Conservation (phyloP, 495 filamentous ascomycete genomes). For the Xylaria cubensis region DNA sequence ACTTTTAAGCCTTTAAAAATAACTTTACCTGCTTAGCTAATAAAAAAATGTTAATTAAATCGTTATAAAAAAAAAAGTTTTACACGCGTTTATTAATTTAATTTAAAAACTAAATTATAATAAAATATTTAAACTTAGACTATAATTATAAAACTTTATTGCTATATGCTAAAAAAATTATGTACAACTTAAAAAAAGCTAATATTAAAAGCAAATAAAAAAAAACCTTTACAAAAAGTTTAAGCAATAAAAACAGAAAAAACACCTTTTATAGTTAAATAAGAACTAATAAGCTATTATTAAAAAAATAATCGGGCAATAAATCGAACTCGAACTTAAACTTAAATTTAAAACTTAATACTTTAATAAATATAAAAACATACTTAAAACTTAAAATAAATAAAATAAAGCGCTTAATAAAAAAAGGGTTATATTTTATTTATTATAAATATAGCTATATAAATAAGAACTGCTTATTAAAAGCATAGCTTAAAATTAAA, state of each 20-base stretch:
- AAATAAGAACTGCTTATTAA: too few species aligned
- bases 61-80: not conserved
- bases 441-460: too few species aligned
- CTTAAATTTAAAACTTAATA: too few species aligned
- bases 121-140: not conserved
- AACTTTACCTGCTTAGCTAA: not conserved
- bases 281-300: not conserved
- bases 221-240: not conserved
- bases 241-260: not conserved
- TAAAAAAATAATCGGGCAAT: too few species aligned
- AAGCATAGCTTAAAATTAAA: too few species aligned
- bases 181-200: not conserved
- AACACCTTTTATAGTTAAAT: not conserved
- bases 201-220: not conserved
- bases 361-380: too few species aligned
- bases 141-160: not conserved
- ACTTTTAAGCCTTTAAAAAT: not conserved
- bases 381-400: too few species aligned
- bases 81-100: not conserved
- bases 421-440: too few species aligned
- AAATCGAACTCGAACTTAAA: not conserved
- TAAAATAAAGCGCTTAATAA: too few species aligned
- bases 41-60: not conserved
- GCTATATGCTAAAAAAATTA: not conserved
- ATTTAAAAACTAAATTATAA: not conserved